Evolutionary conservation across 306 rosid genomes (phyloP), one percentile per base, ranked within the genome.

Genomic region (Leucaena leucocephala): DNA sequence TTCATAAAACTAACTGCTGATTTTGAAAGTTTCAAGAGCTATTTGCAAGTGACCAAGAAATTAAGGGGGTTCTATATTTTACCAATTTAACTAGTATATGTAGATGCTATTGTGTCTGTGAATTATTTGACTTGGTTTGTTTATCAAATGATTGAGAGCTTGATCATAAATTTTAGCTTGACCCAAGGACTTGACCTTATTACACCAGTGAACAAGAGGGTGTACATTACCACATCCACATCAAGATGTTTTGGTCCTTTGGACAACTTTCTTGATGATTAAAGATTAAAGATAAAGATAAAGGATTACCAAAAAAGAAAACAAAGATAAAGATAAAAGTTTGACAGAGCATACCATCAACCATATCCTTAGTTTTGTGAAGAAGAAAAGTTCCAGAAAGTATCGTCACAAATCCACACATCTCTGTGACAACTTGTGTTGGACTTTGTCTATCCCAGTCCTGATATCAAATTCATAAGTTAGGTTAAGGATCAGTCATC

Each of bases 301-400:
- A 12, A 44, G 21, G 39, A 68, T 44, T 12, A 17, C 33, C 61
- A 6, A 52, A 15, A 52, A 5, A 54, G 12, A 54, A 55, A 2
- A 8, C 5, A 8, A 8, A 42, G 38, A 68, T 4, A 40, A n/a
- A 4, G 36, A 27, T 43, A 22, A 11, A 43, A 44, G 55, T 44
- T 44, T 21, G 57, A 27, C 21, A 67, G 66, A 57, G 62, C 89
- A 75, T 93, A 96, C 99, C 98, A 50, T 96, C 99, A 34, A 76
- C 98, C 98, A 94, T 89, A 44, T 94, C 97, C 84, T 92, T 87
- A 54, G 98, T 94, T 85, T 87, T 91, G 85, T 92, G 98, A 52
- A 94, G 98, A 71, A 94, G 97, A 85, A 94, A 94, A 5, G 98
- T 92, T 63, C 98, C 98, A 4, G 97, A 74, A 61, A 94, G 85